Base-by-base conservation (phyloP, 495 filamentous ascomycete species). In the Penicillium fimorum region DNA sequence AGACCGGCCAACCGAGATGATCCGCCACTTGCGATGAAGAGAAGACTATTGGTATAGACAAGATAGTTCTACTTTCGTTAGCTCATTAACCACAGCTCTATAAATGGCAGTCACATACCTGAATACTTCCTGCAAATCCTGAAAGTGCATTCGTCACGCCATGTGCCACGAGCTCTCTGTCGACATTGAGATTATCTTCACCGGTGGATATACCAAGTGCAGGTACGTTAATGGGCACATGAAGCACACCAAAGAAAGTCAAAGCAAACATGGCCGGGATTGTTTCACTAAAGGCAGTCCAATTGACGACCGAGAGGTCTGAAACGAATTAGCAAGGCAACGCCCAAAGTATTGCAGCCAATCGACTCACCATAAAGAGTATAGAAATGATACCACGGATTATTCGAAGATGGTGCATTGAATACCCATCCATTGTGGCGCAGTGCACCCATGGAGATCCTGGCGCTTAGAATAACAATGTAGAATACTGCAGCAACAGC, bases 321-420 rank as follows among this genome's bases (percentile, higher is more conserved):
- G 59, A 18, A 30, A 10, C 9, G 46, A 25, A 51, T 67, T 42
- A 69, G 61, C 22, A 38, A 4, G 49, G 17, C 4, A 25, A 29
- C 13, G 18, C 1, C 15, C 11, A 50, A 33, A 17, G 8, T 11
- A 8, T 22, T 22, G 20, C 1, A 30, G 15, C 7, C 2, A 13
- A 5, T 15, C 13, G 0, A 62, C 85, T 70, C 73, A 94, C 91
- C 86, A 73, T 96, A 98, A 44, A 96, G 84, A 1, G 88, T 89
- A 74, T 96, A 97, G 61, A 97, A 98, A 66, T 94, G 90, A 80
- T 92, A 98, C 84, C 93, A 98, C 0, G 95, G 92, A 47, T 92
- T 89, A 12, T 85, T 89, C 15, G 85, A 86, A 35, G 86, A 83
- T 2, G 94, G 93, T 0, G 86, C 87, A 61, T 88, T 82, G 63